These are phyloP conservation scores for Saccharomycopsis microspora DNA, from an alignment of 805 yeast species.

Conservation along the genomic window DNA sequence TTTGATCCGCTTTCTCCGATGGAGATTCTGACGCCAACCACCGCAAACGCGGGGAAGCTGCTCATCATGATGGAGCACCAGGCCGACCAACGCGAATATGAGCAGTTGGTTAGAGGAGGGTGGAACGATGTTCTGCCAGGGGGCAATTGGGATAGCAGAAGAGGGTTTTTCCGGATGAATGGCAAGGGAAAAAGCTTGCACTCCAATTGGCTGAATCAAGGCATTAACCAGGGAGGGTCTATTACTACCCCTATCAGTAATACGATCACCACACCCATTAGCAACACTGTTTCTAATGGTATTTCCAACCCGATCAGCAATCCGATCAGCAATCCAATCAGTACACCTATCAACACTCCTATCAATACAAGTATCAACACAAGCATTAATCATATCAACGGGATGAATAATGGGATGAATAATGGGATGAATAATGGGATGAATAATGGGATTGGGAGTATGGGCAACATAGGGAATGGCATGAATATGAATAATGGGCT, in stretches of 20 bases:
- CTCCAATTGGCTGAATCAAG: neutral
- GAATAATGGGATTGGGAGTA: conserved; percentile 3
- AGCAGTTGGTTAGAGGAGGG: conserved; percentile 32
- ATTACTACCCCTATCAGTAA: conserved; percentile 25
- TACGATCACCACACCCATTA: conserved; percentile 21
- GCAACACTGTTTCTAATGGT: conserved; percentile 18
- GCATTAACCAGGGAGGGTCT: conserved; percentile 16
- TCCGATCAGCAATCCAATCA: conserved; percentile 20
- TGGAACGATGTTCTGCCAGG: conserved; percentile 8
- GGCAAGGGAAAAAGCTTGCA: too few species aligned
- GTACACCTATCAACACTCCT: conserved; percentile 13
- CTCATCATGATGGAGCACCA: conserved; percentile 34
- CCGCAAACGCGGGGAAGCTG: conserved; percentile 31
- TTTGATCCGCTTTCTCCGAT: conserved; percentile 9
- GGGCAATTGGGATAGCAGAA: neutral
- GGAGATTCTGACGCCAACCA: conserved; percentile 17
- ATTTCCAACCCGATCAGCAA: conserved; percentile 5
- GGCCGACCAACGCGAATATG: conserved; percentile 35
- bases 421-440: conserved; percentile 4
- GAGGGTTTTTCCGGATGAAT: too few species aligned
- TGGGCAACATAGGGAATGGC: conserved; percentile 21
- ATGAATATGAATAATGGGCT: conserved; percentile 20
- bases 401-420: neutral
- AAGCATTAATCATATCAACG: conserved; percentile 17
- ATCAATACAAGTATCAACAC: conserved; percentile 14